Conservation (phyloP, 2,329 filamentous ascomycete genomes). For the Venturia asperata region DNA sequence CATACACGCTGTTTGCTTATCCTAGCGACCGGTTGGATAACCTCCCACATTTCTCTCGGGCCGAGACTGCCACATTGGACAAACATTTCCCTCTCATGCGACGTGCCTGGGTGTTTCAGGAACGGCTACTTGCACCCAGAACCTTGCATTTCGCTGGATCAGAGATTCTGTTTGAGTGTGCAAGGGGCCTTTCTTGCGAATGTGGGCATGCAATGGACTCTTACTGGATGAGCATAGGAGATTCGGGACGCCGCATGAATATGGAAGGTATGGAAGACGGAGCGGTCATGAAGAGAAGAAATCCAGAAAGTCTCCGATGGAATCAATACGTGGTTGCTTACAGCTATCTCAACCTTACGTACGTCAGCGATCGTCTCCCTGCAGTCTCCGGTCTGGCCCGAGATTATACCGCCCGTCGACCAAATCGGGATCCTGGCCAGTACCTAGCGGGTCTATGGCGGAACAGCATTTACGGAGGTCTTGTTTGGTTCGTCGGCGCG, state of each 20-base stretch:
- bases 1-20: background rate
- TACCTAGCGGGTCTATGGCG: constrained; percentile 16
- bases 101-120: constrained; percentile 19
- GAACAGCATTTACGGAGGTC: background rate
- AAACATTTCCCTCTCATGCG: constrained; percentile 10
- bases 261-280: background rate
- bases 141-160: constrained; percentile 11
- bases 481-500: constrained; percentile 13
- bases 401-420: background rate
- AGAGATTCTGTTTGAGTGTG: constrained; percentile 16
- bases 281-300: background rate
- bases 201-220: background rate
- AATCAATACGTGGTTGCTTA: background rate
- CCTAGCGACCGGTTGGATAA: constrained; percentile 5
- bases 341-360: constrained; percentile 4
- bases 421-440: background rate
- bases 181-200: constrained; percentile 2
- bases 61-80: background rate
- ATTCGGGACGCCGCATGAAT: background rate
- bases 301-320: background rate
- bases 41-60: constrained; percentile 4
- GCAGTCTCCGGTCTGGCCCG: constrained; percentile 14
- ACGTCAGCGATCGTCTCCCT: background rate
- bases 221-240: background rate
- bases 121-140: constrained; percentile 15